Evolutionary conservation across 2,329 filamentous ascomycete species (phyloP).

Genomic region (Metarhizium rileyi): DNA sequence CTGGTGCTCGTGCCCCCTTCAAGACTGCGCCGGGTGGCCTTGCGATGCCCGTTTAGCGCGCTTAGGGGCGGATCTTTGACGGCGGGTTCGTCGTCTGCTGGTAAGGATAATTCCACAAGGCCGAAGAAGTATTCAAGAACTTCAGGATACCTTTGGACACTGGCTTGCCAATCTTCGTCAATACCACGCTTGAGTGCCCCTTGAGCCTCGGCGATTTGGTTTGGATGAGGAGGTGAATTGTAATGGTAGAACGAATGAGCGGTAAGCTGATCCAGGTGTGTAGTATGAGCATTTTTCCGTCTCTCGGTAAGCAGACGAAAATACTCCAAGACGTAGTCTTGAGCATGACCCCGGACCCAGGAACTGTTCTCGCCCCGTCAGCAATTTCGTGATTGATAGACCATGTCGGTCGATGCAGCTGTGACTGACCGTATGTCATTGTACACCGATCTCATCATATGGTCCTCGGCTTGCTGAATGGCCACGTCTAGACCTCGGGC

Average conservation of each 20-base stretch:
- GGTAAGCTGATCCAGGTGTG: conserved; percentile 46
- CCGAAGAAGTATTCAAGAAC: conserved; percentile 75
- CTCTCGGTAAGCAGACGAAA: conserved; percentile 52
- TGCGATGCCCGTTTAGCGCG: conserved; percentile 39
- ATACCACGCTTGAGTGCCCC: conserved; percentile 60
- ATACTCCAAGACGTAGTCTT: conserved; percentile 59
- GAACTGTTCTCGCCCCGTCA: conserved; percentile 28
- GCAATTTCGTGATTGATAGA: conserved; percentile 2
- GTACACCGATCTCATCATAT: conserved; percentile 54
- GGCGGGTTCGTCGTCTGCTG: conserved; percentile 48
- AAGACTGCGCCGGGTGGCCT: conserved; percentile 31
- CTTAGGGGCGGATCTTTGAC: conserved; percentile 53
- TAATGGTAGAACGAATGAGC: conserved; percentile 49
- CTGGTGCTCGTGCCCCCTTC: neutral
- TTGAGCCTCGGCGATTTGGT: conserved; percentile 55
- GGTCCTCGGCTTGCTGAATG: conserved; percentile 51
- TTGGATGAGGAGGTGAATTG: conserved; percentile 46
- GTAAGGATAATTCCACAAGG: conserved; percentile 56
- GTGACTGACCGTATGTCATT: conserved; percentile 50
- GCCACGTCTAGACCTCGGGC: conserved; percentile 54
- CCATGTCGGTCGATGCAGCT: neutral
- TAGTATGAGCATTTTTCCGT: conserved; percentile 46
- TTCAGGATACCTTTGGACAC: conserved; percentile 68
- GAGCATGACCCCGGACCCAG: conserved; percentile 56
- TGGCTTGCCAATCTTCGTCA: conserved; percentile 68